A percentile compares a stretch with the other conserved stretches of the same genome.
phyloP scores from a whole-genome alignment of 495 filamentous ascomycete genomes.

The Thozetella sp. region DNA sequence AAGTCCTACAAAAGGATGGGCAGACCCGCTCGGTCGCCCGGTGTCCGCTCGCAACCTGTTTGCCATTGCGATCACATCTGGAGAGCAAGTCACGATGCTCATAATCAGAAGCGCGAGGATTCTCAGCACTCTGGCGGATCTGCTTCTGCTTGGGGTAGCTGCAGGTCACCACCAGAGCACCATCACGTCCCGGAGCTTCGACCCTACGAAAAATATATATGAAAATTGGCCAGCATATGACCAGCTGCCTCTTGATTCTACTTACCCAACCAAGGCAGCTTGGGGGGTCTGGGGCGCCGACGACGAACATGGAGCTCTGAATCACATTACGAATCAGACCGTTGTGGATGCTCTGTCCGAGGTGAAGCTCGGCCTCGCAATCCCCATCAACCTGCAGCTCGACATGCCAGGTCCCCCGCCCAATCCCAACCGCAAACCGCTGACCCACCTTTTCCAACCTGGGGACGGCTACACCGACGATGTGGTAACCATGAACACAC shows the following conservation, averaged over 20 bases:
- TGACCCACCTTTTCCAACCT: constrained; percentile 4
- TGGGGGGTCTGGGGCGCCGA: constrained; percentile 31
- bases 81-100: no score
- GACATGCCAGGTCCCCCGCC: constrained; percentile 9
- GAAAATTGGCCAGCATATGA: constrained; percentile 16
- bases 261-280: constrained; percentile 21
- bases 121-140: no score
- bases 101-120: no score
- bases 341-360: constrained; percentile 8
- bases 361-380: constrained; percentile 5
- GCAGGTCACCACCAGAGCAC: no score
- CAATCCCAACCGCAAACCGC: constrained; percentile 4
- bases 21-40: no score
- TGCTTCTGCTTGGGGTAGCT: no score
- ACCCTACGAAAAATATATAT: constrained; percentile 10
- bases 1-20: no score
- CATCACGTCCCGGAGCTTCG: constrained; percentile 7
- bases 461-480: constrained; percentile 41
- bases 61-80: no score
- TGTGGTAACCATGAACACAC: constrained; percentile 64
- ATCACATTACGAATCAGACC: constrained; percentile 23
- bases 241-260: constrained; percentile 14
- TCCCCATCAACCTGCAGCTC: constrained; percentile 18
- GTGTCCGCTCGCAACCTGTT: no score
- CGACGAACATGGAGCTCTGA: constrained; percentile 29